These are phyloP conservation scores for Cordyceps cateniannulata DNA, from an alignment of 2,329 filamentous ascomycete species.

Conservation along the genomic window DNA sequence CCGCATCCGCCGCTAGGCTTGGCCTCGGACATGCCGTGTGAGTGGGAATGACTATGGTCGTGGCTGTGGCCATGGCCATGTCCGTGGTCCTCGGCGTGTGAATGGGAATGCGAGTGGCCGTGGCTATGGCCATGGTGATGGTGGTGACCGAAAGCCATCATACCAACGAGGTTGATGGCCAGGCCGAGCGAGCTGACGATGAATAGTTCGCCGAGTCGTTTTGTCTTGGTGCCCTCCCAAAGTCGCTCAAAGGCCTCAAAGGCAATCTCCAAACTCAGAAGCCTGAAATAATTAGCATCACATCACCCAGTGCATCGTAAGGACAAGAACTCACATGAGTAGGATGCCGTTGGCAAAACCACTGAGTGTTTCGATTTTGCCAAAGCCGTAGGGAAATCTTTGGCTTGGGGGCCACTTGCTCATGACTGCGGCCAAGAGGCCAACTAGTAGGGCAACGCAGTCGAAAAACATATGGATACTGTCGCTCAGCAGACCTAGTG, in stretches of 20 bases:
- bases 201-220: slow-evolving; percentile 78
- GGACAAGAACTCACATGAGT: slow-evolving; percentile 57
- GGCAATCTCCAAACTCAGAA: slow-evolving; percentile 93
- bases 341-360: slow-evolving; percentile 97
- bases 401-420: slow-evolving; percentile 93
- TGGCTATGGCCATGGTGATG: slow-evolving; percentile 41
- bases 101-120: slow-evolving; percentile 30
- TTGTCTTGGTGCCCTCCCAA: slow-evolving; percentile 75
- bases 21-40: slow-evolving; percentile 32
- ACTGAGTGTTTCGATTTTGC: slow-evolving; percentile 92
- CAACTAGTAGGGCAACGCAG: slow-evolving; percentile 85
- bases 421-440: slow-evolving; percentile 85
- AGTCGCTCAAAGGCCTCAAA: slow-evolving; percentile 89
- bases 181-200: slow-evolving; percentile 83
- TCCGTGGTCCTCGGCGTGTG: slow-evolving; percentile 35
- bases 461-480: slow-evolving; percentile 99
- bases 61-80: slow-evolving; percentile 31
- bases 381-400: slow-evolving; percentile 88
- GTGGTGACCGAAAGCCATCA: slow-evolving; percentile 73
- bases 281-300: slow-evolving; percentile 37
- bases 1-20: slow-evolving; percentile 26
- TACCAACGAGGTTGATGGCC: slow-evolving; percentile 84
- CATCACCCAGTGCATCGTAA: not conserved
- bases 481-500: slow-evolving; percentile 88
- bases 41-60: slow-evolving; percentile 32